Evolutionary conservation across 2,329 filamentous ascomycete genomes (phyloP).

Genomic region (Talaromyces marneffei): DNA sequence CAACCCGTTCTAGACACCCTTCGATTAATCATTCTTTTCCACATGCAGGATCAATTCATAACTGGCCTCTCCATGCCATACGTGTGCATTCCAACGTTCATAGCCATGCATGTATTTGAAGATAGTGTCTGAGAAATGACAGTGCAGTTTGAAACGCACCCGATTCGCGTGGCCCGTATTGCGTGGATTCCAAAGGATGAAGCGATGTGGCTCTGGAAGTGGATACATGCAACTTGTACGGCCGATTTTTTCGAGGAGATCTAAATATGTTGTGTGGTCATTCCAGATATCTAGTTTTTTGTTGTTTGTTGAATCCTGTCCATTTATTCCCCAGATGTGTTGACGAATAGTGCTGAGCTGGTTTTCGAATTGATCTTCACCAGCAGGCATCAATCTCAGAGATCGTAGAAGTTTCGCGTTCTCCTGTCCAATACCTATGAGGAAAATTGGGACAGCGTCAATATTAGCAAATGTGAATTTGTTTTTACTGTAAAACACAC

Average conservation of each 20-base stretch:
- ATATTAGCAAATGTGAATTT: not conserved
- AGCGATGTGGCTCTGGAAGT: not conserved
- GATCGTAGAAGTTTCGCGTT: not conserved
- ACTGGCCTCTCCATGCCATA: not conserved
- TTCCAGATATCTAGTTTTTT: not conserved
- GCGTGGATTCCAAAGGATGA: not conserved
- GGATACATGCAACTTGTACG: not conserved
- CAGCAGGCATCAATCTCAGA: not conserved
- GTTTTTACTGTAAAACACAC: slow-evolving; percentile 6
- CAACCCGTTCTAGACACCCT: not conserved
- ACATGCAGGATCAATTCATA: not conserved
- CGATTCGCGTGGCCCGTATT: not conserved
- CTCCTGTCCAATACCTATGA: slow-evolving; percentile 2
- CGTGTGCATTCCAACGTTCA: not conserved
- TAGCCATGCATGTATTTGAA: not conserved
- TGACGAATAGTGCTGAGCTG: not conserved
- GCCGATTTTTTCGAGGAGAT: not conserved
- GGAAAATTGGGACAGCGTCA: not conserved
- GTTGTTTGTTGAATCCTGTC: not conserved
- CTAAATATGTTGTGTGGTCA: not conserved
- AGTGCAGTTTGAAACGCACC: not conserved
- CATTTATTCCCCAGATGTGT: not conserved
- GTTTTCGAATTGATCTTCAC: not conserved
- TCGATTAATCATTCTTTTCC: not conserved
- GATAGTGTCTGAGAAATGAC: not conserved